Percentiles rank a stretch among this genome's conserved stretches.
These are phyloP conservation scores for Ophiostoma pallidulum DNA, from an alignment of 2,329 filamentous ascomycete genomes.

Conservation along the genomic window DNA sequence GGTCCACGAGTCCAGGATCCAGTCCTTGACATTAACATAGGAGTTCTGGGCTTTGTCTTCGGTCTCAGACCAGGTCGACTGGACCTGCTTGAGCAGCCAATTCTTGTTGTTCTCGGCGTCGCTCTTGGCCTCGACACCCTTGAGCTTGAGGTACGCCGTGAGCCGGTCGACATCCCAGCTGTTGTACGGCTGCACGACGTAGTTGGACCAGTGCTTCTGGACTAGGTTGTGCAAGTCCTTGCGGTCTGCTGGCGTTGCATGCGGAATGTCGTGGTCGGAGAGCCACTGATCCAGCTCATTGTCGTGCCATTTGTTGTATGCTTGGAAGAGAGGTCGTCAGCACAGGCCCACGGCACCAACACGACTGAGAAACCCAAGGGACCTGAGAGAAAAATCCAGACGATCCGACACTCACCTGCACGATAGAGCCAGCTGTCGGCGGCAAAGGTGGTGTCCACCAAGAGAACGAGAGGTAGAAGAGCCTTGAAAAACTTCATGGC, in stretches of 20 bases:
- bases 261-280: conserved; percentile 80
- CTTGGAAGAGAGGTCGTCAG: conserved; percentile 35
- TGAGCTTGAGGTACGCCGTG: conserved; percentile 55
- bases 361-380: too few relatives aligned
- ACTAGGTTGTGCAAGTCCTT: conserved; percentile 92
- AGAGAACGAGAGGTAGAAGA: conserved; percentile 61
- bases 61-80: conserved; percentile 66
- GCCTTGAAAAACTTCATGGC: conserved; percentile 68
- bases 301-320: conserved; percentile 98
- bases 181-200: conserved; percentile 65
- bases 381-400: neutral
- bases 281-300: conserved; percentile 97
- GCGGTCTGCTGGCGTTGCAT: conserved; percentile 82
- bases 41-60: conserved; percentile 66
- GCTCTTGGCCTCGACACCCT: conserved; percentile 61
- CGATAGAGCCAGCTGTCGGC: conserved; percentile 82
- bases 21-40: conserved; percentile 67
- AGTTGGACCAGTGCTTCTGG: conserved; percentile 77
- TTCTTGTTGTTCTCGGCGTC: conserved; percentile 60
- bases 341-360: too few relatives aligned
- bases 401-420: conserved; percentile 52
- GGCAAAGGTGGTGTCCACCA: conserved; percentile 58
- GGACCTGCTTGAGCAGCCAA: conserved; percentile 58
- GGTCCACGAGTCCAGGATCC: conserved; percentile 93
- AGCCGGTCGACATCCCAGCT: conserved; percentile 66